Evolutionary conservation across 495 filamentous ascomycete genomes (phyloP).

Genomic region (Margaritispora aquatica): DNA sequence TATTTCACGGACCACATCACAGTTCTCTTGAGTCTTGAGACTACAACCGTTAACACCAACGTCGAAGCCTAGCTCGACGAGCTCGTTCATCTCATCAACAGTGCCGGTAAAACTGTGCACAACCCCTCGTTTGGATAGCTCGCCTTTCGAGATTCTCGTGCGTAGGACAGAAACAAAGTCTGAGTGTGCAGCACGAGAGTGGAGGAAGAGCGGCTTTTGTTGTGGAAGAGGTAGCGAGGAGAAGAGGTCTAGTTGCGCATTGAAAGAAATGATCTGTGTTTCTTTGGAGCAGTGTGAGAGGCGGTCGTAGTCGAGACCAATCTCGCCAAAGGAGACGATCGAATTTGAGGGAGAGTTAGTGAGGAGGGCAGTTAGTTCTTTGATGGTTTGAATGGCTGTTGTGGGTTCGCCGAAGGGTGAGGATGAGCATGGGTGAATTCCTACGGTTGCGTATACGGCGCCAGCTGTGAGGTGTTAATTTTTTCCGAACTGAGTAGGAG

Average conservation of each 20-base stretch:
- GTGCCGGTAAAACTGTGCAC: constrained; percentile 77
- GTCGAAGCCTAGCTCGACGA: constrained; percentile 58
- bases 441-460: constrained; percentile 79
- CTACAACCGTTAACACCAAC: constrained; percentile 71
- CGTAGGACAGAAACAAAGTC: constrained; percentile 58
- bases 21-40: constrained; percentile 67
- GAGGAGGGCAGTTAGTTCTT: constrained; percentile 54
- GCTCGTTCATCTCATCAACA: constrained; percentile 57
- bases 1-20: constrained; percentile 60
- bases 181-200: constrained; percentile 60
- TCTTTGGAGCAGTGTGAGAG: constrained; percentile 70
- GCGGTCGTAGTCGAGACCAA: constrained; percentile 94
- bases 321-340: constrained; percentile 84
- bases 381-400: constrained; percentile 48
- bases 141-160: constrained; percentile 35
- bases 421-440: constrained; percentile 84
- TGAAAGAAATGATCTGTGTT: constrained; percentile 79
- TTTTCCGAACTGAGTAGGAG: no score
- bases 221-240: constrained; percentile 32
- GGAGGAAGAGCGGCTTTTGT: constrained; percentile 66
- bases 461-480: constrained; percentile 38
- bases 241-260: constrained; percentile 69
- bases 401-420: constrained; percentile 52
- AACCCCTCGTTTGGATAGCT: constrained; percentile 54
- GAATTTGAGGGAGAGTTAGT: constrained; percentile 40